phyloP scores from a whole-genome alignment of 305 asterid species.

The Fraxinus ornus region DNA sequence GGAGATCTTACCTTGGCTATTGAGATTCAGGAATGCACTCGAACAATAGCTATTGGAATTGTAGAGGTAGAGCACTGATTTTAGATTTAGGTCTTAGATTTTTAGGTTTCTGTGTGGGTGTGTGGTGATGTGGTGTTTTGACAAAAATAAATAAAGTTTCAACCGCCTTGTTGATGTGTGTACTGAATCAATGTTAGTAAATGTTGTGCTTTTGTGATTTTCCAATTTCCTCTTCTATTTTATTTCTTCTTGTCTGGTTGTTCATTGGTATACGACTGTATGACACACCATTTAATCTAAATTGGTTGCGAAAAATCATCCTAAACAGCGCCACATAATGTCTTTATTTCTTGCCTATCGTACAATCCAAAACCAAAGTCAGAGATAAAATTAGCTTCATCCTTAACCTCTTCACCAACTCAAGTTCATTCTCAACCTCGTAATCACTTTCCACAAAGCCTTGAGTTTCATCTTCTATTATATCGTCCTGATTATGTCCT shows the following conservation, averaged over 20 bases:
- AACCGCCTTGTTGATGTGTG: too few species aligned
- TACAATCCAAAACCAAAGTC: too few species aligned
- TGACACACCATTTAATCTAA: not conserved
- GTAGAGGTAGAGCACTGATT: not conserved
- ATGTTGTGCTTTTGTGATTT: not conserved
- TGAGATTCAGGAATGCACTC: not conserved
- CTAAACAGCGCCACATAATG: not conserved
- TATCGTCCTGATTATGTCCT: too few species aligned
- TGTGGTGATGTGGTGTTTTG: not conserved
- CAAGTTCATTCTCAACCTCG: too few species aligned
- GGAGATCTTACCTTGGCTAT: too few species aligned
- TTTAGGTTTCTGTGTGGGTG: not conserved
- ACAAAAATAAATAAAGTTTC: not conserved
- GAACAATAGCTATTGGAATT: not conserved
- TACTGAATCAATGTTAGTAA: not conserved
- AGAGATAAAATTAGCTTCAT: too few species aligned
- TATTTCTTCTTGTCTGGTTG: not conserved
- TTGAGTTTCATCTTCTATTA: too few species aligned
- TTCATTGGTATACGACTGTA: not conserved
- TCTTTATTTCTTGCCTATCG: too few species aligned
- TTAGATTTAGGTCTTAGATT: too few species aligned
- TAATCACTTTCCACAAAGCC: too few species aligned
- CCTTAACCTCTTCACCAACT: too few species aligned
- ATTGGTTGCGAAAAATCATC: not conserved
- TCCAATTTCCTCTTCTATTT: not conserved